Conservation (phyloP, 352 stramenopile species). For the Phytophthora fragariaefolia region DNA sequence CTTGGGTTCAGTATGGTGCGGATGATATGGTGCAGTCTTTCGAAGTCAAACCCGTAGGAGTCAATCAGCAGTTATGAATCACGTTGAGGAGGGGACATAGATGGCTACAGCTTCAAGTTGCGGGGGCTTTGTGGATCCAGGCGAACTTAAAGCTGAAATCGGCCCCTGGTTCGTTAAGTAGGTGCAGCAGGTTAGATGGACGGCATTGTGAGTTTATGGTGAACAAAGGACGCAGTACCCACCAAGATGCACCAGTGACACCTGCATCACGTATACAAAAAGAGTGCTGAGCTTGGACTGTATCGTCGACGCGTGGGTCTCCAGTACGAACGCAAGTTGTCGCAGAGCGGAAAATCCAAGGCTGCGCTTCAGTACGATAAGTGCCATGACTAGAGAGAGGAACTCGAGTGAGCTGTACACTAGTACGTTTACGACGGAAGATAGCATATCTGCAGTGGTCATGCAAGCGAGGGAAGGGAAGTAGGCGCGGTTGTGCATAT, state of each 20-base stretch:
- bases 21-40: conserved; percentile 20
- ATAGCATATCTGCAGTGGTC: conserved; percentile 2
- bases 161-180: conserved; percentile 11
- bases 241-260: conserved; percentile 38
- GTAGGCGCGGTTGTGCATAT: conserved; percentile 36
- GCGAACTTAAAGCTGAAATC: conserved; percentile 43
- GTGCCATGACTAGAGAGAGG: conserved; percentile 12
- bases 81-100: conserved; percentile 4
- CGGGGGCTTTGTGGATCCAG: conserved; percentile 10
- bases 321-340: conserved; percentile 47
- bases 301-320: conserved; percentile 27
- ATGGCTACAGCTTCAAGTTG: conserved; percentile 8
- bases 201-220: too few species aligned
- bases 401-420: conserved; percentile 33
- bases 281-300: conserved; percentile 39
- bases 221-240: not conserved
- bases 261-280: conserved; percentile 45
- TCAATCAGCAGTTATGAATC: conserved; percentile 7
- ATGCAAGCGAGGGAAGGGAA: conserved; percentile 21
- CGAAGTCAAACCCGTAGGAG: not conserved
- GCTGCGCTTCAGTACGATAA: conserved; percentile 19
- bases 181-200: not conserved
- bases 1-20: not conserved
- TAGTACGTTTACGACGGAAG: conserved; percentile 23
- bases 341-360: conserved; percentile 28